Base-by-base conservation (phyloP, 2,329 filamentous ascomycete species). In the Fusarium robinianum region DNA sequence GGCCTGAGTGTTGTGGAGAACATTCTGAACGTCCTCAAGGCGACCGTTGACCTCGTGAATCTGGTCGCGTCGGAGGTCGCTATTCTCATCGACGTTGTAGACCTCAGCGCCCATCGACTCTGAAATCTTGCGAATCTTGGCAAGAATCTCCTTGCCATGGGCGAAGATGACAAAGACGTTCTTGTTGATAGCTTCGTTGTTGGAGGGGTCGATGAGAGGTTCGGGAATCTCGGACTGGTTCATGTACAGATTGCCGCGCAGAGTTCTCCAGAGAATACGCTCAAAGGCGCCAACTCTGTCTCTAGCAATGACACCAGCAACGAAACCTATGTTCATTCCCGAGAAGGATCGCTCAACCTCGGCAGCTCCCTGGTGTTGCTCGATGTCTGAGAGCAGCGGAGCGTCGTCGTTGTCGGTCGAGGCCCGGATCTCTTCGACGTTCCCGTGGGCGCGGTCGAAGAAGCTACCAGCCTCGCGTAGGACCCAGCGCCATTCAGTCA, bases 111-210 rank as follows among this genome's bases (percentile, higher is more conserved):
- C 89, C 71, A 99, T 85, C 7, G 91, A 96, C 73, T 99, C 94
- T 2, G 92, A 97, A 50, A 99, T 97, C 80, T 96, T 97, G 65
- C 94, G 85, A 66, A 99, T 97, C 83, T 99, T 99, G 64, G 91
- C 88, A 62, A 99, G 84, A 59, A 99, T 96, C 71, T 97, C 92
- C 72, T 96, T 96, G 66, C 94, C 94, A 64, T 99, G 94, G 9
- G 94, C 94, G 62, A 99, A 99, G 69, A 99, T 99, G 64, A 99
- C 92, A 64, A 99, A 99, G 42, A 99, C 94, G 61, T 96, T 99
- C 83, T 99, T 99, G 76, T 87, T 84, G 60, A 95, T 80, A 54
- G 88, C 79, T 72, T 97, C 92, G 67, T 97, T 96, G 73, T 83
- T 96, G 65, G 87, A 80, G 11, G 94, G 92, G 68, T 99, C 89